These are phyloP conservation scores for Dissophora globulifera DNA, from an alignment of 192 early-diverging fungal species.

Conservation along the genomic window DNA sequence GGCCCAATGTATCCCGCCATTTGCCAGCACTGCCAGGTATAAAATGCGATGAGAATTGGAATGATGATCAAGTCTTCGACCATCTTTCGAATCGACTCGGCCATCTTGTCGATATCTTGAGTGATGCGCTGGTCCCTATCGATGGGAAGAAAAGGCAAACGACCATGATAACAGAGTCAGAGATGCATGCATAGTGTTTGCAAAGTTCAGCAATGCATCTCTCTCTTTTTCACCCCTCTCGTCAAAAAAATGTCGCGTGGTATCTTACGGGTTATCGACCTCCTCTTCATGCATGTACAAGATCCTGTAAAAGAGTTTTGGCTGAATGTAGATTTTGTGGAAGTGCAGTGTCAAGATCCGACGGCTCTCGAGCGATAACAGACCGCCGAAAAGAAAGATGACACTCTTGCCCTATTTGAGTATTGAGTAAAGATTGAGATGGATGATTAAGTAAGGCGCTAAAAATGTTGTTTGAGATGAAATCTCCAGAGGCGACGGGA, in stretches of 20 bases:
- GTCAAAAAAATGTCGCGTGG: too few relatives aligned
- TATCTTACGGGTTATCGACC: slow-evolving; percentile 77
- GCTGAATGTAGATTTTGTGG: slow-evolving; percentile 70
- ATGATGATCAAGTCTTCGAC: slow-evolving; percentile 72
- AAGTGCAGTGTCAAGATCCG: slow-evolving; percentile 68
- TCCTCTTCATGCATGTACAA: slow-evolving; percentile 58
- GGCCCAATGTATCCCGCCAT: slow-evolving; percentile 77
- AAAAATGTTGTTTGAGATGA: too few relatives aligned
- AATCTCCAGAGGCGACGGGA: background rate
- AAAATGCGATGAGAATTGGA: slow-evolving; percentile 82
- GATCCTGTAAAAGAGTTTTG: slow-evolving; percentile 68
- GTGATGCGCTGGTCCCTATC: slow-evolving; percentile 86
- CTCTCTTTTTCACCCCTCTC: too few relatives aligned
- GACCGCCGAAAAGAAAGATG: slow-evolving; percentile 66
- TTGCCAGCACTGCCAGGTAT: slow-evolving; percentile 76
- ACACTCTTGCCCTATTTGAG: slow-evolving; percentile 69
- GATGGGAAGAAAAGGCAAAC: slow-evolving; percentile 30
- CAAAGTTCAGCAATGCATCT: too few relatives aligned
- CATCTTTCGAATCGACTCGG: slow-evolving; percentile 68
- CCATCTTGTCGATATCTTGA: slow-evolving; percentile 88
- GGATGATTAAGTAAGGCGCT: too few relatives aligned
- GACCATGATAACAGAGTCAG: slow-evolving; percentile 8
- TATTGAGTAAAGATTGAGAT: too few relatives aligned
- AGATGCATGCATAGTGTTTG: too few relatives aligned
- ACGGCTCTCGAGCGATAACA: slow-evolving; percentile 74